A percentile compares a stretch with the other conserved stretches of the same genome.
These are phyloP conservation scores for Eucalyptus coolabah DNA, from an alignment of 345 rosid species.

Conservation along the genomic window DNA sequence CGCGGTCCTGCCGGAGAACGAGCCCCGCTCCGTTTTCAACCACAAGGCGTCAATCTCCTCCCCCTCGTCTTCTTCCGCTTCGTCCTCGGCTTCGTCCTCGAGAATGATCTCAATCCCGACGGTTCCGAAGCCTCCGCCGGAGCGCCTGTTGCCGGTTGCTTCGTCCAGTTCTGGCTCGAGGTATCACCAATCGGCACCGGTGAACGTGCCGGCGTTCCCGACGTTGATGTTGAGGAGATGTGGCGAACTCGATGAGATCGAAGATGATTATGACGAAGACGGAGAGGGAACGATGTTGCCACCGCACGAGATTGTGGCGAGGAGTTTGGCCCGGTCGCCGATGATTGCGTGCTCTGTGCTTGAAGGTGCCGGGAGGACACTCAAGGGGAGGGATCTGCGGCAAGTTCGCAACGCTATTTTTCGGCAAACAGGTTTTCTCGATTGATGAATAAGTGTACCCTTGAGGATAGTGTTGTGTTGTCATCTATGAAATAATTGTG, in stretches of 20 bases:
- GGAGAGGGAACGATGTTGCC: constrained; percentile 14
- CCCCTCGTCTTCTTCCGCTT: constrained; percentile 1
- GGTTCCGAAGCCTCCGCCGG: constrained; percentile 14
- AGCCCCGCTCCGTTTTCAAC: background rate
- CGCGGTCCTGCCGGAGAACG: constrained; percentile 14
- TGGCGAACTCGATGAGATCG: constrained; percentile 2
- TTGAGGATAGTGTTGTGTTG: background rate
- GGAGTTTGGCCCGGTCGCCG: constrained; percentile 7
- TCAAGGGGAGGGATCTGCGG: constrained; percentile 27
- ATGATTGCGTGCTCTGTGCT: constrained; percentile 19
- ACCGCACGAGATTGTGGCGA: constrained; percentile 35
- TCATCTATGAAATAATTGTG: background rate
- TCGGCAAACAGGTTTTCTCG: constrained; percentile 24
- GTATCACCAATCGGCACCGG: constrained; percentile 24
- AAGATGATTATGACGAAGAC: constrained; percentile 1
- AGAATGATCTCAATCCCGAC: constrained; percentile 2
- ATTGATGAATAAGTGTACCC: background rate
- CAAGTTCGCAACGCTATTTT: constrained; percentile 25
- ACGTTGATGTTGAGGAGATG: background rate
- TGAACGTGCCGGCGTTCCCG: constrained; percentile 13
- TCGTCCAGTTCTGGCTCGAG: background rate
- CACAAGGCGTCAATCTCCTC: constrained; percentile 5
- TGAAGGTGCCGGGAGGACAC: constrained; percentile 30
- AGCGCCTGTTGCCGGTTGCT: background rate
- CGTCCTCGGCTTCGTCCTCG: background rate